A percentile compares a stretch with the other conserved stretches of the same genome.
Evolutionary conservation across 1,139 yeast genomes (phyloP).

Genomic region (Blastobotrys proliferans): DNA sequence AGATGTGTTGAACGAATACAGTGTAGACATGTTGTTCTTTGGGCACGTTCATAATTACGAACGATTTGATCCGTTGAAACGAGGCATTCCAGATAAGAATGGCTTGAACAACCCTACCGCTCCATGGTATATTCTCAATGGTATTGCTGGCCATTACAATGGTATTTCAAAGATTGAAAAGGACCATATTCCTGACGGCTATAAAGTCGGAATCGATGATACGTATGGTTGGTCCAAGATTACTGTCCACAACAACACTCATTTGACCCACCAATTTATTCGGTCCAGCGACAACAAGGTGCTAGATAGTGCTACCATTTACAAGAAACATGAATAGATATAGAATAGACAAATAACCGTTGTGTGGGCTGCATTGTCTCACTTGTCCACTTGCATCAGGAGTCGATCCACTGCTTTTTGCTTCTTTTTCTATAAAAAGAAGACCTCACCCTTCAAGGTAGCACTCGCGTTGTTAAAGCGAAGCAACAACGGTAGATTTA

Average conservation of each 20-base stretch:
- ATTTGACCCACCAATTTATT: constrained; percentile 41
- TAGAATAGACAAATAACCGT: neutral
- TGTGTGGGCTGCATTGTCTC: too few species aligned
- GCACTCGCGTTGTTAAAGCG: too few species aligned
- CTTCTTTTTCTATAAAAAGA: too few species aligned
- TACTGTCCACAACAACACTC: constrained; percentile 51
- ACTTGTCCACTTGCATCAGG: too few species aligned
- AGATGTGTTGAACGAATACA: constrained; percentile 23
- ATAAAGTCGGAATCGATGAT: constrained; percentile 12
- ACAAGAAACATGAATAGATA: constrained; percentile 20
- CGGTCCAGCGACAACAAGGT: constrained; percentile 40
- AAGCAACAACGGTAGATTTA: too few species aligned
- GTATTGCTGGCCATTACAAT: constrained; percentile 32
- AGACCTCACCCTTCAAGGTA: too few species aligned
- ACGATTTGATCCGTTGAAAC: constrained; percentile 26
- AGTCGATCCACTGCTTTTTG: too few species aligned
- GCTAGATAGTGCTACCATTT: constrained; percentile 31
- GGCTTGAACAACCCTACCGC: constrained; percentile 29
- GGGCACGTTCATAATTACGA: constrained; percentile 34
- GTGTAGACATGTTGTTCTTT: constrained; percentile 29
- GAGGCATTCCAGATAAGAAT: constrained; percentile 24
- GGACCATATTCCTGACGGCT: constrained; percentile 8
- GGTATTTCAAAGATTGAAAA: constrained; percentile 26
- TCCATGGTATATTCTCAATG: constrained; percentile 33
- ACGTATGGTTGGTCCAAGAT: constrained; percentile 37